Base-by-base conservation (phyloP, 768 basidiomycete species). In the Lactifluus echinatus region DNA sequence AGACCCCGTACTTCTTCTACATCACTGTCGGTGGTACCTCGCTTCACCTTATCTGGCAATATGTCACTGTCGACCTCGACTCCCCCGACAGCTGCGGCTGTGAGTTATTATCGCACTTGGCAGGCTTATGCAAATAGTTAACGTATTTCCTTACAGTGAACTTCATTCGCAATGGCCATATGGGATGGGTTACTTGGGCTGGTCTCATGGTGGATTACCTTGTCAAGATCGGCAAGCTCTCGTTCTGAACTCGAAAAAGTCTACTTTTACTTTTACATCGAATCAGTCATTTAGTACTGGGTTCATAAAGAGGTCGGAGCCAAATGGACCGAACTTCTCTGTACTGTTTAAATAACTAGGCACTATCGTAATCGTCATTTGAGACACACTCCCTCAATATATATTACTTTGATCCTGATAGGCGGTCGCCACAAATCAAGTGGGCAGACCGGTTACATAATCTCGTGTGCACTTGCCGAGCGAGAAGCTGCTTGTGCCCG, bases 11-110 rank as follows among this genome's bases (percentile, higher is more conserved):
- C 33, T 64, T 48, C 43, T 65, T 66, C 55, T 61, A 45, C 43
- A 43, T 67, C 33, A 54, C 56, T 12, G 52, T 66, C 10, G 64
- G 56, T 11, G 65, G 66, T 24, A 59, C 64, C 4, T 61, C 59
- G 12, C 49, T 58, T 17, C 64, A 66, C 47, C 40, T 67, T 31
- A 55, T 61, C 36, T 67, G 66, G 66, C 66, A 67, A 48, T 61
- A 66, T 28, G 14, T 28, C 37, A 62, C 60, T 19, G 48, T 65
- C 40, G 62, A 67, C 53, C 55, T 66, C 42, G 63, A 66, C 48
- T 45, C 45, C 3, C 55, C 57, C 10, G 60, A 59, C 4, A 62
- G 64, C 53, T 66, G 66, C 23, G 62, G 64, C 43, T 31, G 51
- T 54, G 50, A 50, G 62, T 3, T 46, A 26, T 43, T 23, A 34